Evolutionary conservation across 2,329 filamentous ascomycete species (phyloP), one percentile per base, ranked within the genome.

Genomic region (Pseudocercospora vitis): DNA sequence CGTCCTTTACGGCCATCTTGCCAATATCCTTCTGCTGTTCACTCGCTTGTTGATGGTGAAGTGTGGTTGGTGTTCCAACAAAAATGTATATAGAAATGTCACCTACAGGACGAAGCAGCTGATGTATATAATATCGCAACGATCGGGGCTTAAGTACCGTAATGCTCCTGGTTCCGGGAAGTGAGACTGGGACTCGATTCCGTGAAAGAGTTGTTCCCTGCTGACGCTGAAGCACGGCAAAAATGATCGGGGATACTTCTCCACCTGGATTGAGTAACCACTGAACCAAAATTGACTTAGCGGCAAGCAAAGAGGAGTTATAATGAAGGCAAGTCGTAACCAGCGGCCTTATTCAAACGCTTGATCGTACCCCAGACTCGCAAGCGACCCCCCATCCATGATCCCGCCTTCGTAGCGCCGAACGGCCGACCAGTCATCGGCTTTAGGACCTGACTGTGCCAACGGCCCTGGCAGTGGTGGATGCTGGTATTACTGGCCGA

Each of bases 1-100:
- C 64, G 48, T 67, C 62, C 31, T 63, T 61, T 7, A 60, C 46
- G 31, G 66, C 67, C 67, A 68, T 70, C 33, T 39, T 62, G 23
- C 26, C 46, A 29, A 11, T 32, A 14, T 26, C 26, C 28, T 24
- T 35, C 21, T 49, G 31, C 2, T 45, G 40, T 29, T 4, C 12
- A 9, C 9, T 19, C 9, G 23, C n/a, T n/a, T n/a, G n/a, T 7
- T 31, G 28, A 31, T n/a, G n/a, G n/a, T n/a, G n/a, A n/a, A n/a
- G n/a, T n/a, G n/a, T n/a, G n/a, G n/a, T n/a, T n/a, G n/a, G n/a
- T n/a, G n/a, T n/a, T n/a, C n/a, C n/a, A n/a, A n/a, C n/a, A n/a
- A n/a, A n/a, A n/a, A n/a, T n/a, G n/a, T n/a, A n/a, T n/a, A n/a
- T n/a, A n/a, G n/a, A n/a, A n/a, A n/a, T n/a, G n/a, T 8, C 8